Evolutionary conservation across 1,139 yeast species (phyloP).

Genomic region (Diutina ranongensis): DNA sequence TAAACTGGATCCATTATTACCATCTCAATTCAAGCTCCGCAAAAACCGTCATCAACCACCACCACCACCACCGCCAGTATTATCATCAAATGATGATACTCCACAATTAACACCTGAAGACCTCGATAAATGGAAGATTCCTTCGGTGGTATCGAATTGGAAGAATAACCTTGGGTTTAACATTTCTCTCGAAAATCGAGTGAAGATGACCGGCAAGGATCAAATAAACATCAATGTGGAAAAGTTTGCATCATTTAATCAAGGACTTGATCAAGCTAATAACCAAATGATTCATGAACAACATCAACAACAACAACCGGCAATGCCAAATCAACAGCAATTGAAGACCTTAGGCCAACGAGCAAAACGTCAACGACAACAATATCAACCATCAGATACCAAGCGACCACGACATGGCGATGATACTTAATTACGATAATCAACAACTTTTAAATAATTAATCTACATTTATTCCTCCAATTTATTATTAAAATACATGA

Average conservation of each 20-base stretch:
- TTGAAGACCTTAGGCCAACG: background rate
- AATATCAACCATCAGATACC: background rate
- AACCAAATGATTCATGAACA: slow-evolving; percentile 62
- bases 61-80: slow-evolving; percentile 51
- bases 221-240: slow-evolving; percentile 36
- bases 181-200: slow-evolving; percentile 67
- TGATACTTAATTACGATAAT: no score
- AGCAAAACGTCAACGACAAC: background rate
- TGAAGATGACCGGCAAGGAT: slow-evolving; percentile 14
- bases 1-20: slow-evolving; percentile 77
- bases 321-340: background rate
- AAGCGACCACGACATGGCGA: background rate
- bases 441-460: no score
- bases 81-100: slow-evolving; percentile 14
- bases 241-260: slow-evolving; percentile 52
- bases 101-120: slow-evolving; percentile 53
- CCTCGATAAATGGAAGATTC: slow-evolving; percentile 75
- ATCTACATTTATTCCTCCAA: background rate
- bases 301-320: slow-evolving; percentile 18
- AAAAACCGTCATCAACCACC: slow-evolving; percentile 59
- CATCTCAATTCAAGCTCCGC: slow-evolving; percentile 64
- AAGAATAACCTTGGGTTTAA: slow-evolving; percentile 89
- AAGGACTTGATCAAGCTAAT: slow-evolving; percentile 71
- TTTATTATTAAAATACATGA: slow-evolving; percentile 7
- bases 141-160: slow-evolving; percentile 93